Percentiles rank a stretch among this genome's conserved stretches.
phyloP scores from a whole-genome alignment of 1,284 basidiomycete genomes.

The Ustilago lituana region DNA sequence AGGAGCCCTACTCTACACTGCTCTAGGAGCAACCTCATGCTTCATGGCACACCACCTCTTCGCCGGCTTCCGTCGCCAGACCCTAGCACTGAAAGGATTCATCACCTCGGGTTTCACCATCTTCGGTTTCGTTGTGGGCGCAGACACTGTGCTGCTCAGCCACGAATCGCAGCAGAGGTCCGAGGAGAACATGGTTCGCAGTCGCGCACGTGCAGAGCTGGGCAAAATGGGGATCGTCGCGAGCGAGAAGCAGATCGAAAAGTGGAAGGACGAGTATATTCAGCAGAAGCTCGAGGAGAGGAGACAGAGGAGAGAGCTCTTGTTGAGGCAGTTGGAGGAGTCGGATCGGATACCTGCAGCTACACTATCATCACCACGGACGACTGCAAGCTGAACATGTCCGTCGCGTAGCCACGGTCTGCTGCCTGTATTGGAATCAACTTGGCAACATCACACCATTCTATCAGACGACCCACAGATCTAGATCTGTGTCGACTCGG shows the following conservation, averaged over 20 bases:
- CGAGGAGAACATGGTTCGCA: conserved; percentile 56
- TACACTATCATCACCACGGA: background rate
- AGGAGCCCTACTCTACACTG: conserved; percentile 50
- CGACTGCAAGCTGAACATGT: background rate
- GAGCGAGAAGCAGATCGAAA: conserved; percentile 59
- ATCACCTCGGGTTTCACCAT: conserved; percentile 56
- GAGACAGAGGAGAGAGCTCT: conserved; percentile 26
- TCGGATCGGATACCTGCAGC: background rate
- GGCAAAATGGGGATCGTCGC: conserved; percentile 58
- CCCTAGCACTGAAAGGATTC: conserved; percentile 60
- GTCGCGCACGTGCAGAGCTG: conserved; percentile 50
- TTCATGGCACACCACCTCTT: conserved; percentile 59
- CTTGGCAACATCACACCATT: too few species aligned
- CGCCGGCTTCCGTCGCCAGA: conserved; percentile 55
- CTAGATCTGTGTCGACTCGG: too few species aligned
- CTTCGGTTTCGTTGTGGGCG: conserved; percentile 61
- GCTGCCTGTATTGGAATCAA: too few species aligned
- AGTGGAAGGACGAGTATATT: conserved; percentile 57
- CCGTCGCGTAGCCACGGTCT: too few species aligned
- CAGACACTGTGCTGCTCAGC: conserved; percentile 55
- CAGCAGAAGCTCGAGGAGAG: conserved; percentile 44
- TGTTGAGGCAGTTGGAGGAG: conserved; percentile 15
- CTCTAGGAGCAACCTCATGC: conserved; percentile 48
- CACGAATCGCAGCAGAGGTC: conserved; percentile 56
- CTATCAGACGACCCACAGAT: too few species aligned